Base-by-base conservation (phyloP, 148 eudicot species). In the Gaultheria prostrata region DNA sequence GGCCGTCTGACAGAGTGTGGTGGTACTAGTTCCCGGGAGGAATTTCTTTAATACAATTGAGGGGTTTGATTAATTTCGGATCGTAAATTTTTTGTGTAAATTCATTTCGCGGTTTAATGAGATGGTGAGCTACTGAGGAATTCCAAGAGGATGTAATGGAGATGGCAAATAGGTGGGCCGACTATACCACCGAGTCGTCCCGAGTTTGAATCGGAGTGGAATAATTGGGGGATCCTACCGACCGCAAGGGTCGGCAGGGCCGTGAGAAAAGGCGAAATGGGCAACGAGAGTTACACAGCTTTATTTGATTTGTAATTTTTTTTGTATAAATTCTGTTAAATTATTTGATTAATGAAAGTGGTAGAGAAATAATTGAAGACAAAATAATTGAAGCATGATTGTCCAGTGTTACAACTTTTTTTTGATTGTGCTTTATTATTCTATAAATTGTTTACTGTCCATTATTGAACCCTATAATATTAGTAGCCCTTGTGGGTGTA, bases 131-230 rank as follows among this genome's bases (percentile, higher is more conserved):
- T 61, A 46, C 39, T 61, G 85, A 86, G 3, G 18, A 43, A 21
- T 74, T 20, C 24, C 53, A 9, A 86, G 76, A 81, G 87, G 69
- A 79, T 86, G 85, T 63, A 50, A 79, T 5, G 90, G 93, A 83
- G 94, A 92, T 87, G 94, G 93, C 94, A 81, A 76, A 83, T 67
- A 77, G 80, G 89, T 86, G 85, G 84, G n/a, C 83, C 53, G 88
- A 75, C 78, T 80, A 84, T n/a, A 21, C 90, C 90, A 83, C 89
- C 89, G 91, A 90, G 94, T 92, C 94, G 89, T 92, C 94, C 94
- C 89, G 89, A 83, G 90, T 85, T 82, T 56, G 79, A 84, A 80
- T 86, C 87, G 79, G 89, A 89, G 87, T 78, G 48, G 82, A 82
- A 26, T 72, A n/a, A 59, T n/a, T n/a, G n/a, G n/a, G n/a, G n/a